Percentiles rank a stretch among this genome's conserved stretches.
These are phyloP conservation scores for Paratinospora sagittata DNA, from an alignment of 164 flowering plant genomes.

Conservation along the genomic window DNA sequence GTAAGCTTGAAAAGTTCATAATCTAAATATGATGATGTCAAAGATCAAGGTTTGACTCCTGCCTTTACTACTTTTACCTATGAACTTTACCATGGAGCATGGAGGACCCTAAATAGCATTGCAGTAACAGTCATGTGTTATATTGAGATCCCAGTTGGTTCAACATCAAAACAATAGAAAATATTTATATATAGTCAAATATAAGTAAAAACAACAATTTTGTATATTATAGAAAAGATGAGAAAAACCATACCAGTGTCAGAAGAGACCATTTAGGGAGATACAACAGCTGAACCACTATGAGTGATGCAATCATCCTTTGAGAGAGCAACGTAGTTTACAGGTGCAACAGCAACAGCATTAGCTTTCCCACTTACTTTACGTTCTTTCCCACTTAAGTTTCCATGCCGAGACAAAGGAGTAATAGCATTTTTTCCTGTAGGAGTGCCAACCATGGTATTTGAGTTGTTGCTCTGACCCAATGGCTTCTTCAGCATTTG, in stretches of 20 bases:
- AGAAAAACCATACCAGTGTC: neutral
- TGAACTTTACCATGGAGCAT: too few species aligned
- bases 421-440: conserved; percentile 37
- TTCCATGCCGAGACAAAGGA: conserved; percentile 36
- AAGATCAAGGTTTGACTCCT: too few species aligned
- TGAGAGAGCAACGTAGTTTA: conserved; percentile 75
- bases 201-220: neutral
- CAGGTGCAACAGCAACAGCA: conserved; percentile 34
- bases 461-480: conserved; percentile 46
- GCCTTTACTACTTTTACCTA: too few species aligned
- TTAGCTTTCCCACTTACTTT: conserved; percentile 40
- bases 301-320: conserved; percentile 46
- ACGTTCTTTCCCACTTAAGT: conserved; percentile 47
- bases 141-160: too few species aligned
- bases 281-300: conserved; percentile 6
- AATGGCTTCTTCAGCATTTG: conserved; percentile 48
- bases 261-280: conserved; percentile 12
- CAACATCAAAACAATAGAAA: too few species aligned
- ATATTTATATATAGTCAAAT: too few species aligned
- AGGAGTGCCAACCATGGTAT: conserved; percentile 50
- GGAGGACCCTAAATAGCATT: too few species aligned
- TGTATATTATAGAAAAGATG: neutral
- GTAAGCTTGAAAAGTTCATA: too few species aligned
- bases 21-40: neutral
- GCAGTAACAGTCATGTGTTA: too few species aligned